Conservation (phyloP, 139 green algal genomes). For the Tetraselmis striata region DNA sequence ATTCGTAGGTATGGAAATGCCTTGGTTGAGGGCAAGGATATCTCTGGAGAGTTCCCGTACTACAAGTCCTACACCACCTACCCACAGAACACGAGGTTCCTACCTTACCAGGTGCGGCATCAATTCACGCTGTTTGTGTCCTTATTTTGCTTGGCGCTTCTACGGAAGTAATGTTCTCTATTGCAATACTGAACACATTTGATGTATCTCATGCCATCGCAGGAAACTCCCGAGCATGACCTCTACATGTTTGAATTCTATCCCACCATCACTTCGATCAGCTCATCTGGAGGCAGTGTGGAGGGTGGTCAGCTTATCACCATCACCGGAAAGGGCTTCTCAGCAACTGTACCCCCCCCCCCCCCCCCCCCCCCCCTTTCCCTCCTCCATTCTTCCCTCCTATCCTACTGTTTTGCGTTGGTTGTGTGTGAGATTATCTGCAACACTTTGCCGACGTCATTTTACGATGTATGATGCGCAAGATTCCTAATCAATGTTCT, state of each 20-base stretch:
- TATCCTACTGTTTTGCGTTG: not conserved
- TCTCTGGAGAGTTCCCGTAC: not conserved
- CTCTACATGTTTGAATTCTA: not conserved
- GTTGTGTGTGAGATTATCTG: not conserved
- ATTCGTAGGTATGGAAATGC: not conserved
- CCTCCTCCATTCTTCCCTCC: not conserved
- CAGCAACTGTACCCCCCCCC: not conserved
- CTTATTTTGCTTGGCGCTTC: not conserved
- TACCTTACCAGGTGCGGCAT: not conserved
- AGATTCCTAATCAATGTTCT: not conserved
- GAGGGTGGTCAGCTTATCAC: not conserved
- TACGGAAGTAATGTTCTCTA: not conserved
- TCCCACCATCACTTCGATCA: not conserved
- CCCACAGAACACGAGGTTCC: not conserved
- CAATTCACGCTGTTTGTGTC: not conserved
- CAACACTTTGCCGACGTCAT: not conserved
- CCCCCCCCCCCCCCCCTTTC: not conserved
- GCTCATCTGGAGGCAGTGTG: not conserved
- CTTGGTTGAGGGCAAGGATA: not conserved
- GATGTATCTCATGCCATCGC: not conserved
- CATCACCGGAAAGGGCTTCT: not conserved
- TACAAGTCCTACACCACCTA: not conserved
- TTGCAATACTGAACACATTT: not conserved
- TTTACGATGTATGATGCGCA: too few species aligned
- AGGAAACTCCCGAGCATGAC: not conserved